Evolutionary conservation across 495 filamentous ascomycete genomes (phyloP).

Genomic region (Terfezia claveryi): DNA sequence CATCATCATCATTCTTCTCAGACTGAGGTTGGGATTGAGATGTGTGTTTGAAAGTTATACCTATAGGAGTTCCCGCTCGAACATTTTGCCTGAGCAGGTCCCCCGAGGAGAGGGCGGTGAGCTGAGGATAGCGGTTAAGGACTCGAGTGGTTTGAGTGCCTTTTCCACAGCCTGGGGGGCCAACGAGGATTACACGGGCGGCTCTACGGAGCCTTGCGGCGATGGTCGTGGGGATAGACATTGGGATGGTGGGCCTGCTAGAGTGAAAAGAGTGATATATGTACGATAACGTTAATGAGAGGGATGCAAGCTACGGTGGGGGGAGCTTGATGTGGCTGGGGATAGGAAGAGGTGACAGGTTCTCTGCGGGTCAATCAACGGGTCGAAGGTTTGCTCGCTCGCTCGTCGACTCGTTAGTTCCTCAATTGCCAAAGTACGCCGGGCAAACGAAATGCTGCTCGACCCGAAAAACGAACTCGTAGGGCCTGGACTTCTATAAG

Average conservation of each 20-base stretch:
- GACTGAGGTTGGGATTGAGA: neutral
- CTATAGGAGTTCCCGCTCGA: constrained; percentile 60
- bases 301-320: no score
- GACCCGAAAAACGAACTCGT: no score
- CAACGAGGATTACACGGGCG: constrained; percentile 82
- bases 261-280: no score
- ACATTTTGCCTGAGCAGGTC: constrained; percentile 87
- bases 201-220: constrained; percentile 48
- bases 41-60: constrained; percentile 26
- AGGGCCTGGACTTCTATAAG: no score
- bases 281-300: no score
- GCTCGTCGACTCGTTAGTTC: no score
- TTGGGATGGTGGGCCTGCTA: neutral
- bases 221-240: neutral
- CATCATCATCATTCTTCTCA: neutral
- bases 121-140: constrained; percentile 62
- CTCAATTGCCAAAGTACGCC: no score
- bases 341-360: no score
- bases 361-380: no score
- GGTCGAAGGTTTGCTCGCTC: no score
- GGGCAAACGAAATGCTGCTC: no score
- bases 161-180: constrained; percentile 82
- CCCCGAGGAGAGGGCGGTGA: constrained; percentile 82
- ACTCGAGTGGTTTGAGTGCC: constrained; percentile 84
- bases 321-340: no score